Percentiles rank a stretch among this genome's conserved stretches.
These are phyloP conservation scores for Aspergillus brunneoviolaceus DNA, from an alignment of 2,329 filamentous ascomycete genomes.

Conservation along the genomic window DNA sequence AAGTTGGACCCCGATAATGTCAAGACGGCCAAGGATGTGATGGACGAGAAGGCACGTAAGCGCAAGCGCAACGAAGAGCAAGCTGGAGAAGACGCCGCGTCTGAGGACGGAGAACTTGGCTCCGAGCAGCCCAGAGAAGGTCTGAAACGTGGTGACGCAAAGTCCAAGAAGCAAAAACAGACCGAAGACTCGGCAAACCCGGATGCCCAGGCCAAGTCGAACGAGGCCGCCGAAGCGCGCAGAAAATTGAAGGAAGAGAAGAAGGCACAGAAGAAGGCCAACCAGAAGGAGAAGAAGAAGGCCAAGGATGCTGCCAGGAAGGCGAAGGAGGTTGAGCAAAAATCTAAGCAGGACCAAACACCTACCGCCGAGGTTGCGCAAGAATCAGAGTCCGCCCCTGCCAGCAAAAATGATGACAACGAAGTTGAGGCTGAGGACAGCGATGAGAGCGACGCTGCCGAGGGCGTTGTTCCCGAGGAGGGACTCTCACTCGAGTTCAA, in stretches of 20 bases:
- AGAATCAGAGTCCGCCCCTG: slow-evolving; percentile 24
- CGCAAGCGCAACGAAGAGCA: slow-evolving; percentile 70
- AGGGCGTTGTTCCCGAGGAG: slow-evolving; percentile 44
- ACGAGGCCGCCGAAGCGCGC: slow-evolving; percentile 36
- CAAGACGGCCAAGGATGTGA: slow-evolving; percentile 88
- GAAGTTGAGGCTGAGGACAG: slow-evolving; percentile 27
- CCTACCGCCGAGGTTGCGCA: slow-evolving; percentile 19
- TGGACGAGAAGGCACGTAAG: slow-evolving; percentile 81
- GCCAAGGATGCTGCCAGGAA: slow-evolving; percentile 39
- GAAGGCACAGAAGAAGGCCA: slow-evolving; percentile 49
- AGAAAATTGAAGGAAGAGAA: slow-evolving; percentile 43
- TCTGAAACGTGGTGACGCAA: slow-evolving; percentile 50
- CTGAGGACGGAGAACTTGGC: slow-evolving; percentile 44
- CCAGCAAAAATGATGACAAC: slow-evolving; percentile 20
- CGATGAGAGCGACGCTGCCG: slow-evolving; percentile 34
- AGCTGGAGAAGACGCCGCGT: slow-evolving; percentile 39
- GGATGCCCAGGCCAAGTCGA: slow-evolving; percentile 22
- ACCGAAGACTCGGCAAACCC: slow-evolving; percentile 30
- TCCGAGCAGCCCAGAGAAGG: slow-evolving; percentile 61
- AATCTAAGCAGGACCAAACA: slow-evolving; percentile 24
- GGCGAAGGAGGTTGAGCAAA: slow-evolving; percentile 37
- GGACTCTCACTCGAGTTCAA: slow-evolving; percentile 52
- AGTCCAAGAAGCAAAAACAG: slow-evolving; percentile 58
- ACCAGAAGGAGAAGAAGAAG: slow-evolving; percentile 52
- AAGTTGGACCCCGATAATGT: slow-evolving; percentile 90